Conservation (phyloP, 2,329 filamentous ascomycete species). For the Aspergillus quadricinctus region DNA sequence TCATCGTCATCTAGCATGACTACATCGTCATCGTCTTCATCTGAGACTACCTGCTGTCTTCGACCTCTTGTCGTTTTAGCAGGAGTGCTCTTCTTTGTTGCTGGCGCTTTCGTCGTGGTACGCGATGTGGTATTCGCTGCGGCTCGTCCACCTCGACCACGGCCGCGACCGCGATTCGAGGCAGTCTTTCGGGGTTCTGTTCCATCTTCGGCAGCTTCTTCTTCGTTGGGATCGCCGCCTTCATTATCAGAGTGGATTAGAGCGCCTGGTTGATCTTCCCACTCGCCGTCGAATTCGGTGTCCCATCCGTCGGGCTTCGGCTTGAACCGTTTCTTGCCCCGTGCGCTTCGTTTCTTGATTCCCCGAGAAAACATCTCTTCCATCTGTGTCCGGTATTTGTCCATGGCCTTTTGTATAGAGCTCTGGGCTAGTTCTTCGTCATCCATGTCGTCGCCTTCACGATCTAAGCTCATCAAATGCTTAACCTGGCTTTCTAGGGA, state of each 20-base stretch:
- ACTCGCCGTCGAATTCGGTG: conserved; percentile 79
- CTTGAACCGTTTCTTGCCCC: conserved; percentile 58
- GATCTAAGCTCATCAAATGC: conserved; percentile 62
- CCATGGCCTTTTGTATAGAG: conserved; percentile 69
- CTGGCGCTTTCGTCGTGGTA: conserved; percentile 28
- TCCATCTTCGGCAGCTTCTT: conserved; percentile 46
- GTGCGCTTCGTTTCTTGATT: conserved; percentile 47
- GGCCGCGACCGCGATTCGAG: conserved; percentile 45
- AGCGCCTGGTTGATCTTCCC: conserved; percentile 74
- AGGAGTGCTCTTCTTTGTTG: conserved; percentile 23
- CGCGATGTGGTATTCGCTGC: conserved; percentile 36
- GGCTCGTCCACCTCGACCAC: conserved; percentile 42
- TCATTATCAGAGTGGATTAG: conserved; percentile 51
- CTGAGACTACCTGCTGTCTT: conserved; percentile 29
- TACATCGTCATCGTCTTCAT: conserved; percentile 40
- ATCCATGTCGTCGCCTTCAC: conserved; percentile 65
- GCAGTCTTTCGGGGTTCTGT: conserved; percentile 35
- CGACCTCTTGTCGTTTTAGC: conserved; percentile 19
- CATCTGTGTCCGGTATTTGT: conserved; percentile 63
- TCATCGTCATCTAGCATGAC: conserved; percentile 36
- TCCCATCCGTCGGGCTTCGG: conserved; percentile 80
- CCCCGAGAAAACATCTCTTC: conserved; percentile 70
- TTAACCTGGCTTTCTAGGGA: conserved; percentile 67
- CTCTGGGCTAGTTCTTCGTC: conserved; percentile 64
- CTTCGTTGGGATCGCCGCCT: conserved; percentile 44